phyloP scores from a whole-genome alignment of 768 basidiomycete genomes.

The Mycena pura region DNA sequence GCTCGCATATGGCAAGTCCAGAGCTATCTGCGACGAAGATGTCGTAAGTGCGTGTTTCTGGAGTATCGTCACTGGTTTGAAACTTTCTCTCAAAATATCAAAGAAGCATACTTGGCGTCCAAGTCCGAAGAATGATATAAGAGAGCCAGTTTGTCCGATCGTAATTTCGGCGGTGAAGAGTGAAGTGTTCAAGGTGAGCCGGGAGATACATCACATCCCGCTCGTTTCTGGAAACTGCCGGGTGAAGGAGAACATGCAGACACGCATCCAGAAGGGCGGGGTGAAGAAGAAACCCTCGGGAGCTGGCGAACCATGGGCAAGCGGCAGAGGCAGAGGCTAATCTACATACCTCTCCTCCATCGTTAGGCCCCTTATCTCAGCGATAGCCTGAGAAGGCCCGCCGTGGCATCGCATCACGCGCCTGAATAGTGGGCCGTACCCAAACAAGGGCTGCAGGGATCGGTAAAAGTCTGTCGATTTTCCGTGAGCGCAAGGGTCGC shows the following conservation, averaged over 20 bases:
- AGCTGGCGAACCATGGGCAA: neutral
- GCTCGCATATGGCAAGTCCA: conserved; percentile 11
- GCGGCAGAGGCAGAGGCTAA: too few species aligned
- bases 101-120: conserved; percentile 17
- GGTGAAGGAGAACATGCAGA: neutral
- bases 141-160: conserved; percentile 2
- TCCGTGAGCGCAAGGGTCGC: neutral
- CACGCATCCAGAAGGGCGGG: conserved; percentile 4
- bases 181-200: neutral
- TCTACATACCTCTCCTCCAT: neutral
- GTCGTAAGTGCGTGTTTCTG: conserved; percentile 12
- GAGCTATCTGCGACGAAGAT: conserved; percentile 7
- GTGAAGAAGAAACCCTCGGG: neutral
- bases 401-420: conserved; percentile 11
- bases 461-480: conserved; percentile 10
- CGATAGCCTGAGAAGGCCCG: neutral
- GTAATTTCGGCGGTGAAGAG: neutral
- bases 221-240: neutral
- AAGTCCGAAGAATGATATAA: conserved; percentile 3
- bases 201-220: conserved; percentile 7
- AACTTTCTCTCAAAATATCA: neutral
- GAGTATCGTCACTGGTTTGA: neutral
- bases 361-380: neutral
- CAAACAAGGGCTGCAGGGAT: conserved; percentile 3
- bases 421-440: neutral